Percentiles rank a stretch among this genome's conserved stretches.
Evolutionary conservation across 192 early-diverging fungal genomes (phyloP).

Genomic region (Coemansia sp.): DNA sequence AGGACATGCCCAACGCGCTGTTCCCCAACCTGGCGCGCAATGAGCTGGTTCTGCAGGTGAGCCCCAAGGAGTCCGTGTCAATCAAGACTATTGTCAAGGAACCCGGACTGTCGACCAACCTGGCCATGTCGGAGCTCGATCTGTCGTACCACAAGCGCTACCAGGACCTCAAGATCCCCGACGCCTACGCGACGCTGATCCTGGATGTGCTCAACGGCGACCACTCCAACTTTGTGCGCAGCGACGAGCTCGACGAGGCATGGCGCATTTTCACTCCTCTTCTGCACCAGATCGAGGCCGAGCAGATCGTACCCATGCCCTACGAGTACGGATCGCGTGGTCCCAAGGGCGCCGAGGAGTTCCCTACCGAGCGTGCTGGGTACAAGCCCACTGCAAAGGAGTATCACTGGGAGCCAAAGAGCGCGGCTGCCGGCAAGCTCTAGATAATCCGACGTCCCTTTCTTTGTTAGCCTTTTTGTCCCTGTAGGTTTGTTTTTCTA

Average conservation of each 20-base stretch:
- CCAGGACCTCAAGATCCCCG: conserved; percentile 86
- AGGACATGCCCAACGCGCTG: conserved; percentile 81
- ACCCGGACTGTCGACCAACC: conserved; percentile 82
- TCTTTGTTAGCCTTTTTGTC: not conserved
- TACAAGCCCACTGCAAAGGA: conserved; percentile 50
- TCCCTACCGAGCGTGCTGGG: conserved; percentile 53
- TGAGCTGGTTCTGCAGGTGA: conserved; percentile 93
- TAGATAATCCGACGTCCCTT: not conserved
- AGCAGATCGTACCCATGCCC: conserved; percentile 63
- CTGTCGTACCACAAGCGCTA: conserved; percentile 90
- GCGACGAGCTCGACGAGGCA: conserved; percentile 90
- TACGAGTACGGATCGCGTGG: conserved; percentile 86
- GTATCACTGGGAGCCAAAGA: conserved; percentile 56
- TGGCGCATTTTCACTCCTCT: conserved; percentile 99
- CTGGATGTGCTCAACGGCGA: conserved; percentile 89
- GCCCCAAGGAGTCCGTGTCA: conserved; percentile 93
- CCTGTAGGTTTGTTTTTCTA: not conserved
- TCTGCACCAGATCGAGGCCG: conserved; percentile 81
- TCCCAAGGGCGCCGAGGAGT: conserved; percentile 74
- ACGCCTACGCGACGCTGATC: conserved; percentile 96
- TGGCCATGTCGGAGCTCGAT: conserved; percentile 90
- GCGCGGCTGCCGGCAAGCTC: conserved; percentile 21
- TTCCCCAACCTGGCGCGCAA: conserved; percentile 81
- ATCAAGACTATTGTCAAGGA: conserved; percentile 97
- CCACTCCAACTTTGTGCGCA: conserved; percentile 93